Conservation (phyloP, 176 grass and related monocot species). For the Cenchrus fungigraminus region DNA sequence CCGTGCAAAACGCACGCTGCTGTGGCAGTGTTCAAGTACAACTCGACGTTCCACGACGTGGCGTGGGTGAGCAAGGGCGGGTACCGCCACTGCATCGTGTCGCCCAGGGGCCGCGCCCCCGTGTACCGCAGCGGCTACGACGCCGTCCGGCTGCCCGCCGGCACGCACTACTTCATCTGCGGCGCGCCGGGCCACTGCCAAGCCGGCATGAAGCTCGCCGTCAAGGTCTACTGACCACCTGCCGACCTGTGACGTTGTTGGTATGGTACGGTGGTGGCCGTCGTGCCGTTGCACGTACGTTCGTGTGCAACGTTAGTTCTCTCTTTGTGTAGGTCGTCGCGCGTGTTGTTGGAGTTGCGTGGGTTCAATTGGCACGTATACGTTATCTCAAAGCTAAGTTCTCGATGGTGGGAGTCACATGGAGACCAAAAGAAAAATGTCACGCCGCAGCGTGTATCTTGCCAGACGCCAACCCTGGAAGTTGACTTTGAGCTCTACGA, state of each 20-base stretch:
- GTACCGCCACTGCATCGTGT: constrained; percentile 29
- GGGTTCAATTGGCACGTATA: neutral
- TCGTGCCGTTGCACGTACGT: neutral
- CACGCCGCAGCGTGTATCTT: neutral
- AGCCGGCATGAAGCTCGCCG: constrained; percentile 47
- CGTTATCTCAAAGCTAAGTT: neutral
- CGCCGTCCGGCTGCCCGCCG: constrained; percentile 26
- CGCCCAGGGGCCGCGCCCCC: neutral
- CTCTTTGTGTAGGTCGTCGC: neutral
- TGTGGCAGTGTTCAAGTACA: constrained; percentile 54
- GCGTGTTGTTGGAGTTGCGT: too few relatives aligned
- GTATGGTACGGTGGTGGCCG: too few relatives aligned
- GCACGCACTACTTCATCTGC: constrained; percentile 64
- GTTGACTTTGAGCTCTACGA: neutral
- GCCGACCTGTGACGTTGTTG: too few relatives aligned
- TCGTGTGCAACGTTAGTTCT: neutral
- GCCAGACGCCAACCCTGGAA: neutral
- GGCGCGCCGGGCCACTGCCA: constrained; percentile 44
- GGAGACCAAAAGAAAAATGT: neutral
- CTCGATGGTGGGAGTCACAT: neutral
- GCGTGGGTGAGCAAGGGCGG: constrained; percentile 31
- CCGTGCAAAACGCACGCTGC: neutral
- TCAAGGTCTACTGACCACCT: constrained; percentile 27
- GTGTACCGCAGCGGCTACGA: constrained; percentile 36
- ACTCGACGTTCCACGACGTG: constrained; percentile 40